Percentiles rank a stretch among this genome's conserved stretches.
These are phyloP conservation scores for Xylaria venustula DNA, from an alignment of 495 filamentous ascomycete species.

Conservation along the genomic window DNA sequence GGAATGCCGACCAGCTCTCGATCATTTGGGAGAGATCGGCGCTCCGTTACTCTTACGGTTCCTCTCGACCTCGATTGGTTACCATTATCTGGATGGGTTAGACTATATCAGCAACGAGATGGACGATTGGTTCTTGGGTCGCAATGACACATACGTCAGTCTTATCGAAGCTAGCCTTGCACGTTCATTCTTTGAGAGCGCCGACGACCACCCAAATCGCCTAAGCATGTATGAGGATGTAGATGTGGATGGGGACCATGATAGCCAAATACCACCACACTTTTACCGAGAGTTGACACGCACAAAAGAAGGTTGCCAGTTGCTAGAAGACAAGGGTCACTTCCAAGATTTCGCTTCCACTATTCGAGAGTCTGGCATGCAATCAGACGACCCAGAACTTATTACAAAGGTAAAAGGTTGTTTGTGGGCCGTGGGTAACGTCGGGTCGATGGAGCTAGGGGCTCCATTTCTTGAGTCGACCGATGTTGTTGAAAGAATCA, in stretches of 20 bases:
- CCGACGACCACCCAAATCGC: constrained; percentile 52
- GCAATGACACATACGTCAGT: constrained; percentile 91
- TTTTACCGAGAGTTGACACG: constrained; percentile 95
- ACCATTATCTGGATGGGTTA: constrained; percentile 93
- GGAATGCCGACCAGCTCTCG: constrained; percentile 90
- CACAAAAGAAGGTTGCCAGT: constrained; percentile 85
- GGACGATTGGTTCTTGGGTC: constrained; percentile 97
- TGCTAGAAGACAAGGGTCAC: constrained; percentile 89
- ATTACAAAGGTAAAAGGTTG: constrained; percentile 95
- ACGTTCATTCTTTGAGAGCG: constrained; percentile 72
- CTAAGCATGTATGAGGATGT: constrained; percentile 53
- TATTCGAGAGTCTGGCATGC: constrained; percentile 79
- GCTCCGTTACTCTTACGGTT: constrained; percentile 91
- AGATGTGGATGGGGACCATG: constrained; percentile 49
- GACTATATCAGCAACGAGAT: constrained; percentile 99
- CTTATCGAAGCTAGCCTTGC: constrained; percentile 96
- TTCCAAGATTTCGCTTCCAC: constrained; percentile 89
- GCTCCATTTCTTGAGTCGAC: constrained; percentile 86
- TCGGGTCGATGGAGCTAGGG: constrained; percentile 96
- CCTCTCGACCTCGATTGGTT: constrained; percentile 90
- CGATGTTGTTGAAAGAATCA: constrained; percentile 80
- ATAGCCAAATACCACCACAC: constrained; percentile 78
- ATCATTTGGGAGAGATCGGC: constrained; percentile 95
- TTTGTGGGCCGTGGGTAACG: constrained; percentile 96
- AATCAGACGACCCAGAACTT: constrained; percentile 80